Base-by-base conservation (phyloP, 768 basidiomycete species). In the Pisolithus microcarpus region DNA sequence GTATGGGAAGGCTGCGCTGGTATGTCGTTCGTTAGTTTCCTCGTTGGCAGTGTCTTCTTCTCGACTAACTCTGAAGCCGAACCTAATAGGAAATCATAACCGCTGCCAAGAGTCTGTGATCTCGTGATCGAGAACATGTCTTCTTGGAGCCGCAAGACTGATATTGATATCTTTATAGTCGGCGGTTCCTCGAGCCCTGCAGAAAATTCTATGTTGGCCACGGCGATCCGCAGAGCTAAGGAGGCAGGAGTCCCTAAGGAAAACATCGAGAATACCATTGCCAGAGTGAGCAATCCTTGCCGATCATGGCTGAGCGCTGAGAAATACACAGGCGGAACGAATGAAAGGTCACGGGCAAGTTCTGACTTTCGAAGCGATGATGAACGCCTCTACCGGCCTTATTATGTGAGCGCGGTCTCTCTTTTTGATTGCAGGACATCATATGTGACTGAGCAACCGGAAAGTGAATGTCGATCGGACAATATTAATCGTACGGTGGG, bases 231-330 rank as follows among this genome's bases (percentile, higher is more conserved):
- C 57, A 70, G 77, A 36, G 78, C 76, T 0, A 82, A 73, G 61
- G 73, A 78, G 0, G 67, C 70, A 46, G 80, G 82, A 30, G 77
- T 86, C 9, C 85, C 85, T 11, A 85, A 77, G 56, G 81, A 84
- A 42, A 86, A 84, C 64, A 78, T 87, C 5, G 81, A 81, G 52
- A 80, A 73, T 24, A 78, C 84, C 0, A 65, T 86, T 43, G 74
- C 72, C 40, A 79, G 74, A 69, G 85, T 81, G 56, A 21, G 62
- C 52, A 1, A 21, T 40, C 16, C 15, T 9, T 36, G 42, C 37
- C 40, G 13, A 21, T 19, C 40, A 39, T 24, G 28, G 9, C 18
- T 13, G 31, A 31, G 23, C 2, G 11, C 38, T 56, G 42, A 50
- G 46, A n/a, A 26, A 5, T 21, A 7, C 10, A 42, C 38, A 82